Percentiles rank a stretch among this genome's conserved stretches.
Evolutionary conservation across 306 rosid species (phyloP).

Genomic region (Castanea mollissima): DNA sequence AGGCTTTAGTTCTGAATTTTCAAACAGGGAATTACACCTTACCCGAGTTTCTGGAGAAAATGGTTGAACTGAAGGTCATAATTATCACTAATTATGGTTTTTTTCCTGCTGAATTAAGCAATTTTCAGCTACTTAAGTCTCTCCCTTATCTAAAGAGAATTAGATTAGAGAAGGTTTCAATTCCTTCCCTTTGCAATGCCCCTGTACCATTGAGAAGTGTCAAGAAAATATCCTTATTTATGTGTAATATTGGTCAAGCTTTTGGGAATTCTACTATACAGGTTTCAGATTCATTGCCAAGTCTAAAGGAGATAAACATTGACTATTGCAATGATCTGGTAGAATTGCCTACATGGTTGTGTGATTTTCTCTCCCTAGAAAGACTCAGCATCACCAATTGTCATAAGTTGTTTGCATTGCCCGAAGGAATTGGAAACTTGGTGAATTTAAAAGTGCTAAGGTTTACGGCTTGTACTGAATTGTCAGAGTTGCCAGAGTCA

Average conservation of each 20-base stretch:
- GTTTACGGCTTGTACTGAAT: conserved; percentile 31
- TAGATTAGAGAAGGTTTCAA: conserved; percentile 15
- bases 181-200: conserved; percentile 14
- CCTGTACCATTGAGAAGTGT: conserved; percentile 6
- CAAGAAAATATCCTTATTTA: conserved; percentile 34
- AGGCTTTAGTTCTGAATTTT: not conserved
- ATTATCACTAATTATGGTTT: not conserved
- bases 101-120: not conserved
- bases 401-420: conserved; percentile 30
- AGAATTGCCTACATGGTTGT: conserved; percentile 25
- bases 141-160: not conserved
- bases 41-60: not conserved
- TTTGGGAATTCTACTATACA: conserved; percentile 12
- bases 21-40: not conserved
- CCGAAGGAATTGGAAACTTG: conserved; percentile 26
- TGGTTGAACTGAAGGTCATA: not conserved
- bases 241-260: conserved; percentile 39
- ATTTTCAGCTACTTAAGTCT: not conserved
- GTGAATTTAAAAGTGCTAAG: conserved; percentile 32
- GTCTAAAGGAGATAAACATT: conserved; percentile 34
- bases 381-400: conserved; percentile 42
- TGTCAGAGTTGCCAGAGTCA: conserved; percentile 22
- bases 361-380: conserved; percentile 18
- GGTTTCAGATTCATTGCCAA: conserved; percentile 34
- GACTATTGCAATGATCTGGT: conserved; percentile 40